Base-by-base conservation (phyloP, 192 early-diverging fungal genomes). In the Backusella luteola region DNA sequence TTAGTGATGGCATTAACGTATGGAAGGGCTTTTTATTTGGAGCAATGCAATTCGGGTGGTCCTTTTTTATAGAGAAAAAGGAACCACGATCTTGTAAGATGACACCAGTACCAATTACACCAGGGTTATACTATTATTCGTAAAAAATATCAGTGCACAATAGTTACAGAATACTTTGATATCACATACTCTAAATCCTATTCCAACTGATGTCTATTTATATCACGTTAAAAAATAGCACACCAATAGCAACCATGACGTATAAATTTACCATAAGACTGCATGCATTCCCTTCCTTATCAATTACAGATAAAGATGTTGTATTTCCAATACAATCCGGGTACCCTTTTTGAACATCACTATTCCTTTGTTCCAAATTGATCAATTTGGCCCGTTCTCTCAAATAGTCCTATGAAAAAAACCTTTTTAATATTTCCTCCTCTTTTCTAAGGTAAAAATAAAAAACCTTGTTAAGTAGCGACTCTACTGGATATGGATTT, bases 201-300 rank as follows among this genome's bases (percentile, higher is more conserved):
- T 73, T 74, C 74, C 89, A 53, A 84, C 84, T 41, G 87, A 88
- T 80, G 84, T 90, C 80, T 86, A 71, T 53, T 74, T 14, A 59
- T 59, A 26, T 0, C 9, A 14, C 29, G 9, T 59, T 12, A 26
- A 12, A 59, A 59, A n/a, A 26, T 1, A 59, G 3, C 2, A 4
- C 23, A 59, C 9, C 19, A 26, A 79, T 0, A 26, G 6, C 0
- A 66, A 19, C 7, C 6, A 71, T 19, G 7, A 52, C 34, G 36
- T 17, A 44, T 0, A 36, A 0, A 73, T 79, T 80, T 84, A 85
- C 85, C 68, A 95, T 91, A 76, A 93, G 91, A 80, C 89, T 90
- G 82, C 93, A 94, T 5, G 94, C 94, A 76, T 94, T 94, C 38
- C 94, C 94, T 67, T 93, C 87, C 42, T 77, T 72, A 78, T 95